phyloP scores from a whole-genome alignment of 2,329 filamentous ascomycete genomes.

The Amylocarpus encephaloides region DNA sequence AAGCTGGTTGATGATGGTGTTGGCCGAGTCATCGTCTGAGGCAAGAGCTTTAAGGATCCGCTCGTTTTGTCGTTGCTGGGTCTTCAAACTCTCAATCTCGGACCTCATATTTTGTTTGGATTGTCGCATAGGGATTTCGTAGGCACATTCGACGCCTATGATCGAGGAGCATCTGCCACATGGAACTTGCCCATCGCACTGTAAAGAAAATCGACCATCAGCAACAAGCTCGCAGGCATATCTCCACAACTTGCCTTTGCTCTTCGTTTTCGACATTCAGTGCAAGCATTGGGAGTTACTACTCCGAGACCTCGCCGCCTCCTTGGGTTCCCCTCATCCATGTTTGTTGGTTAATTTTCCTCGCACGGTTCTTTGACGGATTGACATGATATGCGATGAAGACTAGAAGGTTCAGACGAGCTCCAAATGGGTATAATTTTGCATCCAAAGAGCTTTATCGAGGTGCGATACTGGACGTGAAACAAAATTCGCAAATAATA shows the following conservation, averaged over 20 bases:
- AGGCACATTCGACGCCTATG: constrained; percentile 49
- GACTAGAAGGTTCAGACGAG: background rate
- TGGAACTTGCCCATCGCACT: constrained; percentile 54
- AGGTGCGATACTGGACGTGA: too few species aligned
- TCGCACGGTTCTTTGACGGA: background rate
- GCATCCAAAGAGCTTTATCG: too few species aligned
- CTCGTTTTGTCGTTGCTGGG: constrained; percentile 48
- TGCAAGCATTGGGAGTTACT: constrained; percentile 30
- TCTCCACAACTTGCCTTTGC: constrained; percentile 22
- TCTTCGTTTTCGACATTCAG: constrained; percentile 30
- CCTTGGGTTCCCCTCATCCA: constrained; percentile 20
- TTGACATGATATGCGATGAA: background rate
- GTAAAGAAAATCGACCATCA: constrained; percentile 16
- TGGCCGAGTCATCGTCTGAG: constrained; percentile 32
- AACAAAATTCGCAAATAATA: too few species aligned
- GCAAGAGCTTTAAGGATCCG: constrained; percentile 48
- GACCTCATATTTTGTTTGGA: constrained; percentile 55
- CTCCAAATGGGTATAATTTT: background rate
- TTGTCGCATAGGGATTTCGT: constrained; percentile 56
- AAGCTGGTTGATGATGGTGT: constrained; percentile 44
- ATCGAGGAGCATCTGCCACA: constrained; percentile 47
- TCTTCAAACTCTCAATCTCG: constrained; percentile 52
- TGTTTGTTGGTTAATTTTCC: background rate
- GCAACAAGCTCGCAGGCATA: background rate
- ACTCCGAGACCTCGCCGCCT: constrained; percentile 26